These are phyloP conservation scores for Jamesozyma gamospora DNA, from an alignment of 805 yeast genomes.

Conservation along the genomic window DNA sequence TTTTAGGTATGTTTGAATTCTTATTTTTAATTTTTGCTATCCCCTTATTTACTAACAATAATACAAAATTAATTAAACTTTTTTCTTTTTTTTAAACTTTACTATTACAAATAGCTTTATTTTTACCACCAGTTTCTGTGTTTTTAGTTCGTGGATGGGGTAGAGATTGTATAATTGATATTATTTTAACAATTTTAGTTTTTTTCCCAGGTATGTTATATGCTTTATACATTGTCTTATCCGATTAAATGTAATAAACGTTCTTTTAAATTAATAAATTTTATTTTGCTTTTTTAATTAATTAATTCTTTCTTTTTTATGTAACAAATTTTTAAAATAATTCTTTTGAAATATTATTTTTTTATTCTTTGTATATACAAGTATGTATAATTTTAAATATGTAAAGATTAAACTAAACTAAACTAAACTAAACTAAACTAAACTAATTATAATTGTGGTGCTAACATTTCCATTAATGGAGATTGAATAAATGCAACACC, in stretches of 20 bases:
- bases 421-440: too few species aligned
- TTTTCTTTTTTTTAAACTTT: too few species aligned
- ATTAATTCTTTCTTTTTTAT: neutral
- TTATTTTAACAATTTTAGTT: constrained; percentile 36
- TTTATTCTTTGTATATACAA: too few species aligned
- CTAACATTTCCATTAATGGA: constrained; percentile 71
- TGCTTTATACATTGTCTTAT: constrained; percentile 52
- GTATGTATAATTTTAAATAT: too few species aligned
- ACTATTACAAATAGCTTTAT: constrained; percentile 35
- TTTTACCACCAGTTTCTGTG: constrained; percentile 72
- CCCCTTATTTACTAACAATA: too few species aligned
- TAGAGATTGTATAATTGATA: constrained; percentile 53
- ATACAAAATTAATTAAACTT: too few species aligned
- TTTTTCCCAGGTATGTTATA: constrained; percentile 76
- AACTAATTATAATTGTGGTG: constrained; percentile 46
- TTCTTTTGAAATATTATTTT: too few species aligned
- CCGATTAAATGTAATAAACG: constrained; percentile 6
- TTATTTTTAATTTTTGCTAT: neutral
- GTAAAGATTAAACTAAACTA: too few species aligned
- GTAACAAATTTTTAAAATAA: neutral
- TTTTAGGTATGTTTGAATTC: constrained; percentile 17
- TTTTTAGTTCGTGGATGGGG: constrained; percentile 60
- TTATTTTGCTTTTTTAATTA: too few species aligned
- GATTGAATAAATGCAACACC: constrained; percentile 73
- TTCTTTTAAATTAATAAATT: neutral